Conservation (phyloP, 164 flowering plant species). For the Tetracentron sinense region DNA sequence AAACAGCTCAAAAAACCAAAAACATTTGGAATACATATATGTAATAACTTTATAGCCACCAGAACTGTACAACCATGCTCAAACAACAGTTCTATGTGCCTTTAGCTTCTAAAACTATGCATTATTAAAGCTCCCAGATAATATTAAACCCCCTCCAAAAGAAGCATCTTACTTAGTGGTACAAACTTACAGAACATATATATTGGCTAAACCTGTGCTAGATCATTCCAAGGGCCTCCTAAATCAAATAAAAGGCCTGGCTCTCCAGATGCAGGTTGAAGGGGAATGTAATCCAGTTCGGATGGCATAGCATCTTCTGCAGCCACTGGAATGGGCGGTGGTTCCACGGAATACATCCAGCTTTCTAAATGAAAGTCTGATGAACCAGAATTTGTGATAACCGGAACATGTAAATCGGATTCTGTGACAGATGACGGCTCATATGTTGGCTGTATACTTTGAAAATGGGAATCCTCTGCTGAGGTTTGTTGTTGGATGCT, state of each 20-base stretch:
- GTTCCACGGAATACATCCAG: conserved; percentile 28
- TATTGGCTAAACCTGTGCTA: conserved; percentile 20
- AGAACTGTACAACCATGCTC: background rate
- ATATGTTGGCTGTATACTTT: conserved; percentile 14
- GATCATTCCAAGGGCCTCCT: conserved; percentile 32
- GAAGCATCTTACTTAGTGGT: background rate
- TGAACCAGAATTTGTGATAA: conserved; percentile 8
- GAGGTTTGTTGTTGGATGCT: conserved; percentile 10
- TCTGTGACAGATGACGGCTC: conserved; percentile 17
- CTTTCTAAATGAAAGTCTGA: conserved; percentile 23
- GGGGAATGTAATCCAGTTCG: conserved; percentile 14
- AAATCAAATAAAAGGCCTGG: conserved; percentile 34
- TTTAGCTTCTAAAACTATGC: background rate
- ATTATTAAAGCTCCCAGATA: background rate
- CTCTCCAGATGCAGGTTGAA: conserved; percentile 25
- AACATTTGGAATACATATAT: too few relatives aligned
- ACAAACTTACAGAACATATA: background rate
- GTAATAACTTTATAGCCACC: background rate
- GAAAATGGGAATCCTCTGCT: conserved; percentile 13
- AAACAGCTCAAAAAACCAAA: too few relatives aligned
- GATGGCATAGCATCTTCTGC: conserved; percentile 18
- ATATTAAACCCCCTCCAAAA: background rate
- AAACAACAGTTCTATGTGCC: background rate
- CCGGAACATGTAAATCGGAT: conserved; percentile 12
- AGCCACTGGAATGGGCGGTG: conserved; percentile 20